A percentile compares a stretch with the other conserved stretches of the same genome.
Conservation (phyloP, 1,284 basidiomycete genomes). For the Trichosporon ovoides region DNA sequence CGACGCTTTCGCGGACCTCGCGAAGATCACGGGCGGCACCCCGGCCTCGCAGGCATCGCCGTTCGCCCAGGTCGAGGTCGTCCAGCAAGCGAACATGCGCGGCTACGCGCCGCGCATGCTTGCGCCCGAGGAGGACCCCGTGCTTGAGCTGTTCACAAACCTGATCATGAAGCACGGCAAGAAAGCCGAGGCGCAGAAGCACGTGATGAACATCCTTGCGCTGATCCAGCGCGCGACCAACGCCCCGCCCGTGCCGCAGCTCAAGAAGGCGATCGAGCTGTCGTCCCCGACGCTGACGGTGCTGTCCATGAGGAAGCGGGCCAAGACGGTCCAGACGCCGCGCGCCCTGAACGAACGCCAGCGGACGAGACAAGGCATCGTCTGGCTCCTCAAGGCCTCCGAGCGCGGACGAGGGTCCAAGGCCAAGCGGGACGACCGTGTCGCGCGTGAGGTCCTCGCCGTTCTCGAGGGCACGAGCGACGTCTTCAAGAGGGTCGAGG, state of each 20-base stretch:
- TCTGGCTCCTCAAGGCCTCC: conserved; percentile 62
- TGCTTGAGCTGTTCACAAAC: conserved; percentile 66
- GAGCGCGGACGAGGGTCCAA: conserved; percentile 43
- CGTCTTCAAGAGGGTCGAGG: conserved; percentile 58
- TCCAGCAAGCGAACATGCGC: conserved; percentile 7
- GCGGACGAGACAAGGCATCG: conserved; percentile 61
- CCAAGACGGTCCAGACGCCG: conserved; percentile 63
- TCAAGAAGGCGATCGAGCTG: conserved; percentile 62
- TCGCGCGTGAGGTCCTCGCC: conserved; percentile 68
- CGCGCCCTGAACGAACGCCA: conserved; percentile 71
- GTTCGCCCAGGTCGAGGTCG: background rate
- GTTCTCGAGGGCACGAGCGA: conserved; percentile 60
- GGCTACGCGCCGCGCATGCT: conserved; percentile 46
- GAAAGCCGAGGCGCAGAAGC: conserved; percentile 60
- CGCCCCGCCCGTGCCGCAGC: conserved; percentile 66
- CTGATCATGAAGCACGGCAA: conserved; percentile 63
- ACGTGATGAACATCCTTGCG: conserved; percentile 58
- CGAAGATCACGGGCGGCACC: conserved; percentile 8
- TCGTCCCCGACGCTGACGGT: conserved; percentile 62
- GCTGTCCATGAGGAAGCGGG: conserved; percentile 55
- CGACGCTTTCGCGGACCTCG: conserved; percentile 19
- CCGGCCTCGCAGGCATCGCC: background rate
- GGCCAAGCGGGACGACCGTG: conserved; percentile 53
- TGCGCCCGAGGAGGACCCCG: conserved; percentile 69
- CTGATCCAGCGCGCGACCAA: conserved; percentile 62